Evolutionary conservation across 345 rosid genomes (phyloP), one percentile per base, ranked within the genome.

Genomic region (Lumnitzera racemosa): DNA sequence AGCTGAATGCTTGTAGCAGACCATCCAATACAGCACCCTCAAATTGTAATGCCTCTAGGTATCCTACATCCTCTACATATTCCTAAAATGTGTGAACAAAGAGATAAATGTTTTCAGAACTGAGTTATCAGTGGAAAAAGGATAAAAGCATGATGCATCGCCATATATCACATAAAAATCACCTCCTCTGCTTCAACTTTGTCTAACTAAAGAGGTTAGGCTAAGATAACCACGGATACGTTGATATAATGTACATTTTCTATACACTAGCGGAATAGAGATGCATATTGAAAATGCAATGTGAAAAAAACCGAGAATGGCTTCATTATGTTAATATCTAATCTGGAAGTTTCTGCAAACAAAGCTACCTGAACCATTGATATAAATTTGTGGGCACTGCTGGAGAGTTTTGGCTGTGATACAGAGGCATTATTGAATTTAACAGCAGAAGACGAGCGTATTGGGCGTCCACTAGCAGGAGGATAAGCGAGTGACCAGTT

Each of bases 11-110:
- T 55, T 77, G 85, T n/a, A 81, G 59, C 52, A 85, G 88, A 64
- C 98, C 98, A 55, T 87, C 98, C 52, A 92, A 55, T 47, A 91
- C 82, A 23, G 80, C 62, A 56, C 83, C 83, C n/a, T 87, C 96
- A 72, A 92, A 60, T 63, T 87, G 86, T 55, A 92, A 76, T 60
- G 72, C 78, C 74, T 87, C 90, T 2, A 89, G 82, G 3, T 87
- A 87, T 24, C 83, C 95, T 55, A 84, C 80, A 65, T 92, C 96
- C 73, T 92, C 98, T 17, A 92, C 57, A 69, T 83, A 76, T 59
- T 84, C 94, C 98, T 91, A 68, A 61, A 57, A 1, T 36, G 43
- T 36, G 5, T 20, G 20, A 20, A 20, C 20, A 51, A 24, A 57
- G 31, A 11, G 7, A 25, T n/a, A 49, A 11, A 24, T 55, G 16